Evolutionary conservation across 768 basidiomycete species (phyloP), one percentile per base, ranked within the genome.

Genomic region (Epithele typhae): DNA sequence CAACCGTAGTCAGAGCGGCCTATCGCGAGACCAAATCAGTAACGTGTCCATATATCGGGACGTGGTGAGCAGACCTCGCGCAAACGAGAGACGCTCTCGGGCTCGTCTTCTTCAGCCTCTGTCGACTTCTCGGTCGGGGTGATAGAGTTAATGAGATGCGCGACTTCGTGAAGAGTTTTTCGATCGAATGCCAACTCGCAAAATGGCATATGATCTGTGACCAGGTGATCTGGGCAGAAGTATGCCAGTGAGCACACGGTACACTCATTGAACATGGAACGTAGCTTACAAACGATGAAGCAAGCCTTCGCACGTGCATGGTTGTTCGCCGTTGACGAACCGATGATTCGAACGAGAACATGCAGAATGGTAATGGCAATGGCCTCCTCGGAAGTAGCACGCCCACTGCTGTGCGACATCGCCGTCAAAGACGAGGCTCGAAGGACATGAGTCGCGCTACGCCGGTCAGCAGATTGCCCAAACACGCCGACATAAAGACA

Each of bases 1-100:
- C 87, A 19, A 90, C 73, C 0, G 84, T 72, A 4, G 82, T 82
- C n/a, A 96, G 67, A 0, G 79, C 75, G 10, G 83, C 89, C 86
- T 91, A 38, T 37, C 21, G 25, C n/a, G 11, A 33, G 24, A 25
- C 15, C 41, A 30, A 7, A 14, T 30, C 27, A 14, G 27, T 30
- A 30, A 30, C 27, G 27, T 30, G 14, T 30, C 27, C 11, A 46
- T 22, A 17, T 11, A 14, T 10, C 37, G n/a, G n/a, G n/a, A n/a
- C n/a, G n/a, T n/a, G n/a, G n/a, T n/a, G n/a, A n/a, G n/a, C n/a
- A n/a, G 3, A 84, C 84, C 72, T 91, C 86, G 45, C 87, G 75
- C n/a, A 90, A 62, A 9, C 68, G 55, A 4, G 74, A 73, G 3
- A 75, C 55, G 43, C 70, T 75, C 48, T 83, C 82, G 0, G 84